phyloP scores from a whole-genome alignment of 306 rosid species.

The Myrica gale region DNA sequence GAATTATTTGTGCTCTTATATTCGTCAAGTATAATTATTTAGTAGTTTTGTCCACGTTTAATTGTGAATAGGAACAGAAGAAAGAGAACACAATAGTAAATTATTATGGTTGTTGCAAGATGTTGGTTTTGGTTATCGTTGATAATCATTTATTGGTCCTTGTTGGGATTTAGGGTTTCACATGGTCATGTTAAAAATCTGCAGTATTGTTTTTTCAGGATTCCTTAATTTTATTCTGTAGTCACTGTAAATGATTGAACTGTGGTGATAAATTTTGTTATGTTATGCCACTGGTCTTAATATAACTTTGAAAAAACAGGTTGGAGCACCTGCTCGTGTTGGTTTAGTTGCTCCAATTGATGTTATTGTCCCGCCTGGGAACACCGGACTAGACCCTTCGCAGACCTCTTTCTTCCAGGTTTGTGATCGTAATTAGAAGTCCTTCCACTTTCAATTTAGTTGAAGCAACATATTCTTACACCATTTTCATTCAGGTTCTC shows the following conservation, averaged over 20 bases:
- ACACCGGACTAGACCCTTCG: slow-evolving; percentile 94
- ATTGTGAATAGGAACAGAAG: background rate
- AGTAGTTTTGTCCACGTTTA: background rate
- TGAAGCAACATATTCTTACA: background rate
- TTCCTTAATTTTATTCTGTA: background rate
- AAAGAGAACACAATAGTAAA: background rate
- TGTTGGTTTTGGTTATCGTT: background rate
- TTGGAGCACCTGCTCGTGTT: slow-evolving; percentile 99
- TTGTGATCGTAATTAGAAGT: background rate
- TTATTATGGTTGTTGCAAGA: no score
- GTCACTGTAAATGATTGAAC: background rate
- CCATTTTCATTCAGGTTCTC: slow-evolving; percentile 48
- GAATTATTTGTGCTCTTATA: no score
- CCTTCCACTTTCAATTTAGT: background rate
- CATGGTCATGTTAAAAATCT: no score
- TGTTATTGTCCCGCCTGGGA: slow-evolving; percentile 89
- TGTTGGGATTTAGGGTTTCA: background rate
- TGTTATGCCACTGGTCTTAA: background rate
- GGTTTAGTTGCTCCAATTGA: slow-evolving; percentile 96
- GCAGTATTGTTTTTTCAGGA: background rate
- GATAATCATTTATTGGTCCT: background rate
- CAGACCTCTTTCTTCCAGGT: slow-evolving; percentile 99
- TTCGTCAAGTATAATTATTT: no score
- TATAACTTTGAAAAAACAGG: slow-evolving; percentile 32
- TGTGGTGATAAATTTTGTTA: background rate